Evolutionary conservation across 2,329 filamentous ascomycete genomes (phyloP).

Genomic region (Blumeria graminis): DNA sequence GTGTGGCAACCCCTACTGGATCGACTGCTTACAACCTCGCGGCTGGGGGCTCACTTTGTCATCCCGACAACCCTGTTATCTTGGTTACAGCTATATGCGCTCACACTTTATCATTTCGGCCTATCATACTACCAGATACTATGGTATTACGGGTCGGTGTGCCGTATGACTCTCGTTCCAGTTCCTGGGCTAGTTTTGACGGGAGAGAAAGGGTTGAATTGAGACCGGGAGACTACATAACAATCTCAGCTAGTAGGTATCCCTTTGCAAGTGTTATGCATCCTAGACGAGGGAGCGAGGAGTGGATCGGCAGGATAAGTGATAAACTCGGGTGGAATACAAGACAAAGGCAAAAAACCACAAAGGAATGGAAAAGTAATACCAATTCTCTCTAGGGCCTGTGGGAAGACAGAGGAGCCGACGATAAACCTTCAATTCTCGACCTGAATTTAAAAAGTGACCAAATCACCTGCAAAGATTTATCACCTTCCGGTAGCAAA

Average conservation of each 20-base stretch:
- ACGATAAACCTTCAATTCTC: no score
- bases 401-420: no score
- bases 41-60: slow-evolving; percentile 81
- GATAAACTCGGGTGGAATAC: slow-evolving; percentile 65
- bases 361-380: slow-evolving; percentile 17
- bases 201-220: slow-evolving; percentile 72
- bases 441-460: no score
- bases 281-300: slow-evolving; percentile 42
- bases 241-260: slow-evolving; percentile 56
- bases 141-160: slow-evolving; percentile 83
- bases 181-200: slow-evolving; percentile 95
- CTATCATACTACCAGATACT: slow-evolving; percentile 90
- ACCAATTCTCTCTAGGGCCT: no score
- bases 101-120: slow-evolving; percentile 81
- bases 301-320: slow-evolving; percentile 64
- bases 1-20: slow-evolving; percentile 81
- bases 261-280: slow-evolving; percentile 59
- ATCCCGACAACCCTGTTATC: slow-evolving; percentile 91
- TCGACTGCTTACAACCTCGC: slow-evolving; percentile 91
- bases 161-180: slow-evolving; percentile 76
- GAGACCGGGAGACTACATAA: slow-evolving; percentile 58
- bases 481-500: no score
- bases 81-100: slow-evolving; percentile 85
- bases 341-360: slow-evolving; percentile 48
- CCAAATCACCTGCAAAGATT: no score